A percentile compares a stretch with the other conserved stretches of the same genome.
Evolutionary conservation across 352 stramenopile genomes (phyloP).

Genomic region (Pythium coloratum): DNA sequence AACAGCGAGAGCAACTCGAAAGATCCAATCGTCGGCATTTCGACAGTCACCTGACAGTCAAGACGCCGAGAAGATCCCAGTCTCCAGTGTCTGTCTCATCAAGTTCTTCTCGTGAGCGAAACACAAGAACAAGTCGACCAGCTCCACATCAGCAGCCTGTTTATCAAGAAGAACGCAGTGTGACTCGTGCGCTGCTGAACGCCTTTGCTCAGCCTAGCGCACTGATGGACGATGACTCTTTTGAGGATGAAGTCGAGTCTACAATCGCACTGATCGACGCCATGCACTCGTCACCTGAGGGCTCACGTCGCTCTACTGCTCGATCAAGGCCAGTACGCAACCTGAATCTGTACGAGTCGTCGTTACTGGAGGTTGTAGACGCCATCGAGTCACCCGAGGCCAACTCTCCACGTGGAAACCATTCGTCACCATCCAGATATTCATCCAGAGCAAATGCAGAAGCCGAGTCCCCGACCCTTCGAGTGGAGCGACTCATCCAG

Average conservation of each 20-base stretch:
- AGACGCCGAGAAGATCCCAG: not conserved
- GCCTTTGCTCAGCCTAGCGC: conserved; percentile 25
- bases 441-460: not conserved
- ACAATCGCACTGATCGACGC: conserved; percentile 19
- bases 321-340: conserved; percentile 1
- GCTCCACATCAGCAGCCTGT: not conserved
- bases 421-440: not conserved
- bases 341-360: conserved; percentile 42
- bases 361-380: conserved; percentile 48
- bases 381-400: conserved; percentile 32
- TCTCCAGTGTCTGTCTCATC: not conserved
- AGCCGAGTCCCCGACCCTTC: conserved; percentile 13
- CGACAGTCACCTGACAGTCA: not conserved
- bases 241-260: conserved; percentile 27
- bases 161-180: conserved; percentile 8
- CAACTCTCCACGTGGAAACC: not conserved
- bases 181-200: conserved; percentile 16
- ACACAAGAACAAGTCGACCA: not conserved
- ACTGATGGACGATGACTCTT: conserved; percentile 21
- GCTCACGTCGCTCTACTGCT: not conserved
- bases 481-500: conserved; percentile 23
- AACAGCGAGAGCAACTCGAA: not conserved
- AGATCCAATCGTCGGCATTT: not conserved
- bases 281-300: conserved; percentile 5
- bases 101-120: not conserved